Conservation (phyloP, 2,329 filamentous ascomycete species). For the Penicillium thymicola region DNA sequence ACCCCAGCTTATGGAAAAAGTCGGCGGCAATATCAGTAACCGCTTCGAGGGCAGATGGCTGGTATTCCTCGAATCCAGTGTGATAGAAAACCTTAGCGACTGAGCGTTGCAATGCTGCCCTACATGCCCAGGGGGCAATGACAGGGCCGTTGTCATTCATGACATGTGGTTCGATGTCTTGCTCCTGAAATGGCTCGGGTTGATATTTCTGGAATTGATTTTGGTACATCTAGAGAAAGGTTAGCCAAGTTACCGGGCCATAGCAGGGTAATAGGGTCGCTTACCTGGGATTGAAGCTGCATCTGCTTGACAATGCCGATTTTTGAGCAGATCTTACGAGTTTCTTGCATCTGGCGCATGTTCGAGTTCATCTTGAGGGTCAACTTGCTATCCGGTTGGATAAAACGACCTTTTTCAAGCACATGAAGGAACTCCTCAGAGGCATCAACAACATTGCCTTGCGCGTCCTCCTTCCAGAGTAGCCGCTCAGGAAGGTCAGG, state of each 20-base stretch:
- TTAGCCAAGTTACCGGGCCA: conserved; percentile 3
- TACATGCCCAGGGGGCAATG: conserved; percentile 78
- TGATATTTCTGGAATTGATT: conserved; percentile 99
- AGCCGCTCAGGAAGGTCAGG: conserved; percentile 77
- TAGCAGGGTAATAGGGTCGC: conserved; percentile 15
- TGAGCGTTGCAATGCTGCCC: conserved; percentile 80
- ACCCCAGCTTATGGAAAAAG: conserved; percentile 81
- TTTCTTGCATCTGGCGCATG: conserved; percentile 93
- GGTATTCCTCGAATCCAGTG: conserved; percentile 93
- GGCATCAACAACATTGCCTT: conserved; percentile 85
- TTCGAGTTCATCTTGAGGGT: conserved; percentile 82
- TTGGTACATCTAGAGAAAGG: conserved; percentile 71
- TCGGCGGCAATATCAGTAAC: conserved; percentile 85
- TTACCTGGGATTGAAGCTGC: conserved; percentile 93
- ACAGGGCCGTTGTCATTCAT: conserved; percentile 84
- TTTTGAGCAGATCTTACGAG: conserved; percentile 90
- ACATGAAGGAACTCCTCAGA: conserved; percentile 79
- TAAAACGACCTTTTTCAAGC: conserved; percentile 71
- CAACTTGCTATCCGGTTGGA: conserved; percentile 69
- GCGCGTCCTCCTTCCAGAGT: conserved; percentile 83
- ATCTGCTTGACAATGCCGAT: conserved; percentile 99
- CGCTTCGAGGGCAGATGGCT: conserved; percentile 87
- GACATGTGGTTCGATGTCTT: conserved; percentile 83
- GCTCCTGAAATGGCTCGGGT: conserved; percentile 80
- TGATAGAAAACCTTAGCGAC: conserved; percentile 95